phyloP scores from a whole-genome alignment of 2,329 filamentous ascomycete species.

The Neocucurbitaria cava region DNA sequence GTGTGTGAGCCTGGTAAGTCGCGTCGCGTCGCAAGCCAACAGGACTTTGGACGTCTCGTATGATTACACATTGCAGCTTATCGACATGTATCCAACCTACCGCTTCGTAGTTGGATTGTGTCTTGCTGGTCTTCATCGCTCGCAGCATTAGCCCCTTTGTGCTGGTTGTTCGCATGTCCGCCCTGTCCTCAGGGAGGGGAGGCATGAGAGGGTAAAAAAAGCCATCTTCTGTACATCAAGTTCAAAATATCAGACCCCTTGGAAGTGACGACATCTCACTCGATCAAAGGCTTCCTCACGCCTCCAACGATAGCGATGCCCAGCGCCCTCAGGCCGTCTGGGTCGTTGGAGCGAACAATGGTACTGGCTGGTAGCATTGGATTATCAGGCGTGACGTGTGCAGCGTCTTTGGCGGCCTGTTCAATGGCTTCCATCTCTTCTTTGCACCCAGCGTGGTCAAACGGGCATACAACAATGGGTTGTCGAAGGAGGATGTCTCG shows the following conservation, averaged over 20 bases:
- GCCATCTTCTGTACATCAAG: background rate
- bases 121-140: background rate
- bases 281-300: constrained; percentile 68
- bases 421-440: constrained; percentile 99
- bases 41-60: background rate
- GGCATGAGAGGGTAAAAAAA: background rate
- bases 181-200: too few species aligned
- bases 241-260: background rate
- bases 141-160: background rate
- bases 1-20: background rate
- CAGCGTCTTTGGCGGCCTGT: constrained; percentile 91
- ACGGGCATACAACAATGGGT: constrained; percentile 93
- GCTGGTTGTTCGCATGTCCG: too few species aligned
- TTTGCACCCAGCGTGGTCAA: constrained; percentile 94
- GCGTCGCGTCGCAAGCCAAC: too few species aligned
- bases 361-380: constrained; percentile 88
- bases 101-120: background rate
- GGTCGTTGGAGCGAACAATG: constrained; percentile 81
- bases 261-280: constrained; percentile 55
- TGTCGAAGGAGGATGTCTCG: constrained; percentile 88
- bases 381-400: constrained; percentile 84
- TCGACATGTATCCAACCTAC: background rate
- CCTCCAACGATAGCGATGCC: constrained; percentile 70
- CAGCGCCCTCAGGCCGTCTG: constrained; percentile 64
- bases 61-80: background rate